Base-by-base conservation (phyloP, 352 stramenopile genomes). In the Pythium apleroticum region DNA sequence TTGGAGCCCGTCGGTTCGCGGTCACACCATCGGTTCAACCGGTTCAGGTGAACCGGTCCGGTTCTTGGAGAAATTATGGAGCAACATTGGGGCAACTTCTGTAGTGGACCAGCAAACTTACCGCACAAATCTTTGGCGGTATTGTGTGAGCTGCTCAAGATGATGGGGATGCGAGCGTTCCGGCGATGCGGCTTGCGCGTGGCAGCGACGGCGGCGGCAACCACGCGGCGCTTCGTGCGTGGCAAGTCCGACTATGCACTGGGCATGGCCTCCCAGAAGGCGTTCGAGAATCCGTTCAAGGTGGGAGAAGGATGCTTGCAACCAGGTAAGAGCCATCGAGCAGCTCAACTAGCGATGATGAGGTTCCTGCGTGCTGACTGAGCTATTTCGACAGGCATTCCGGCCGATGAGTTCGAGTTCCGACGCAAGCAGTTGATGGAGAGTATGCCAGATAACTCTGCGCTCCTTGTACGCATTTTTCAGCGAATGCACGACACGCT, bases 401-500 rank as follows among this genome's bases (percentile, higher is more conserved):
- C 80, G 7, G 75, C 79, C 1, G 67, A 68, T 10, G 86, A 95
- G 52, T 92, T 95, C 68, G 69, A 78, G 57, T 69, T 78, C 19
- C 86, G 86, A 4, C 81, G 86, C 11, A 66, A 74, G 31, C 80
- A 83, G 20, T 66, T 92, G 35, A 82, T 95, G 54, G 74, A 81
- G 4, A 73, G 69, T 5, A 65, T 95, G 66, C 82, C 86, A 1
- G 65, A 85, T 52, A 84, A 95, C 71, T 89, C 85, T 46, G 84
- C 82, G 50, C 72, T 94, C 31, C 82, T 94, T 60, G 76, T 87
- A 70, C 63, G 73, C 37, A n/a, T 24, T 17, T 11, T 10, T 10
- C 10, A 35, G 30, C 4, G 24, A 10, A 24, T 22, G 2, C 19
- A 17, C 17, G 41, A 48, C 24, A 6, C 19, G 41, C 11, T 22